A percentile compares a stretch with the other conserved stretches of the same genome.
Conservation (phyloP, 1,284 basidiomycete genomes). For the Fomitopsis schrenkii region DNA sequence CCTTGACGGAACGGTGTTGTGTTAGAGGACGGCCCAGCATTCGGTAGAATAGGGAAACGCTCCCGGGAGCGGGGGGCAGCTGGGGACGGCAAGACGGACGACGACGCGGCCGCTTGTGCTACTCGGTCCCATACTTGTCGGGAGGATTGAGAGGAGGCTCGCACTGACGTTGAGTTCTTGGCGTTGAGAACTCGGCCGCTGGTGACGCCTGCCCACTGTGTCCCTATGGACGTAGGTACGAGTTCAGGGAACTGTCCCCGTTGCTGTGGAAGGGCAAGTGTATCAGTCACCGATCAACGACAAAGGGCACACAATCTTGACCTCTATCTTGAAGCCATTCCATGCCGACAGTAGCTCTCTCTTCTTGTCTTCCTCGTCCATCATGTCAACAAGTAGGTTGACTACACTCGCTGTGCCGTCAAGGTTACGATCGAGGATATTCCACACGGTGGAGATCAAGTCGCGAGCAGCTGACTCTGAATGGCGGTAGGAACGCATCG, state of each 20-base stretch:
- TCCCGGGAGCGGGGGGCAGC: constrained; percentile 26
- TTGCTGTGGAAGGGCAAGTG: constrained; percentile 46
- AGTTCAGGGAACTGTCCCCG: constrained; percentile 82
- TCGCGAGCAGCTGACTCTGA: constrained; percentile 82
- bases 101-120: constrained; percentile 73
- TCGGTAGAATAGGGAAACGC: constrained; percentile 45
- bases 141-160: constrained; percentile 53
- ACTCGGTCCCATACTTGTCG: constrained; percentile 84
- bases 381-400: constrained; percentile 72
- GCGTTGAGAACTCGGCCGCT: constrained; percentile 81
- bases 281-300: not conserved
- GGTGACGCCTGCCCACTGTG: constrained; percentile 74
- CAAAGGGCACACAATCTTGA: constrained; percentile 28
- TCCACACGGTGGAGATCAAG: constrained; percentile 85
- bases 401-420: constrained; percentile 79
- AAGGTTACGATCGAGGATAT: constrained; percentile 74
- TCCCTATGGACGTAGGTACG: constrained; percentile 52
- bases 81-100: constrained; percentile 32
- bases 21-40: constrained; percentile 25
- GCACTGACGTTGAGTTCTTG: constrained; percentile 68
- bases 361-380: constrained; percentile 88
- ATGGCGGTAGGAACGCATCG: constrained; percentile 76
- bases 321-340: constrained; percentile 84
- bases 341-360: constrained; percentile 71
- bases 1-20: constrained; percentile 38